Evolutionary conservation across 2,329 filamentous ascomycete genomes (phyloP).

Genomic region (Neonectria faginata): DNA sequence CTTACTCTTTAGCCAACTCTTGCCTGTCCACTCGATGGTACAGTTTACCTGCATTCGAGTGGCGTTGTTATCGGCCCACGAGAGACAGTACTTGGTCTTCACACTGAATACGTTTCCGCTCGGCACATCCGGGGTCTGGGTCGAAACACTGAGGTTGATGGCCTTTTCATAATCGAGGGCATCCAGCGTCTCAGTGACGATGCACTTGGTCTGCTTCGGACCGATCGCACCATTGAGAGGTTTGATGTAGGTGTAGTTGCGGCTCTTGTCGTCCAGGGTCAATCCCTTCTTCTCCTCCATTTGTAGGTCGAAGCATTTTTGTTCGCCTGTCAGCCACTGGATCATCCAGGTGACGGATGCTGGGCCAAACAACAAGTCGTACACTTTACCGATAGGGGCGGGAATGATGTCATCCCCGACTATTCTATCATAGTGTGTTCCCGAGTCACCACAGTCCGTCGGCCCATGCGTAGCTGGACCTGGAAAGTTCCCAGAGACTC

Average conservation of each 20-base stretch:
- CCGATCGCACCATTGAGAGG: slow-evolving; percentile 86
- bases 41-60: slow-evolving; percentile 91
- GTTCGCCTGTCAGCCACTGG: slow-evolving; percentile 86
- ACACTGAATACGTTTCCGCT: slow-evolving; percentile 91
- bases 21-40: slow-evolving; percentile 94
- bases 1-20: slow-evolving; percentile 96
- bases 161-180: slow-evolving; percentile 87
- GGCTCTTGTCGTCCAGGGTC: slow-evolving; percentile 77
- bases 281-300: slow-evolving; percentile 87
- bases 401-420: slow-evolving; percentile 88
- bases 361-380: slow-evolving; percentile 86
- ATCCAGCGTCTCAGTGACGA: slow-evolving; percentile 87
- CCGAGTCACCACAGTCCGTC: slow-evolving; percentile 85
- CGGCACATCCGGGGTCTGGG: slow-evolving; percentile 93
- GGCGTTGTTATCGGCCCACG: slow-evolving; percentile 88
- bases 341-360: slow-evolving; percentile 83
- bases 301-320: slow-evolving; percentile 89
- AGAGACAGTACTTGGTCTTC: slow-evolving; percentile 94
- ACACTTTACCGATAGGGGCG: slow-evolving; percentile 92
- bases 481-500: slow-evolving; percentile 75
- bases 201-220: slow-evolving; percentile 93
- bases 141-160: slow-evolving; percentile 83
- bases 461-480: slow-evolving; percentile 84
- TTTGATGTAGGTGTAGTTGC: slow-evolving; percentile 90
- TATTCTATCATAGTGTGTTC: slow-evolving; percentile 84